Base-by-base conservation (phyloP, 2,329 filamentous ascomycete species). In the Arthrocladium fulminans region DNA sequence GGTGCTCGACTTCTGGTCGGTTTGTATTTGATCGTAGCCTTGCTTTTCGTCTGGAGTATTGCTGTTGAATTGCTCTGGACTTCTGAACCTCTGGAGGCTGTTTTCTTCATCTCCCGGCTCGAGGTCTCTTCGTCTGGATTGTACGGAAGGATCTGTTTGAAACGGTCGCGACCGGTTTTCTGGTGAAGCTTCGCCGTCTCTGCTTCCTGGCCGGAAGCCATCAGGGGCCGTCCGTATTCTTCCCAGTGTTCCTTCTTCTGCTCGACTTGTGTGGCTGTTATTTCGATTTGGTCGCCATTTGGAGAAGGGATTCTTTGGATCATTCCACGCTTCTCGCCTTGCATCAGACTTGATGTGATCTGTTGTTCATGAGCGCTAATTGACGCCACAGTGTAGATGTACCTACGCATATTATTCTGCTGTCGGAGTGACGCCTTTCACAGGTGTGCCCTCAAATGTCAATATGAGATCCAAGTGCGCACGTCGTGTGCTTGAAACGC, bases 341-440 rank as follows among this genome's bases (percentile, higher is more conserved):
- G 45, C 45, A 32, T 41, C 45, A 27, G 35, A 17, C 25, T 48
- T 48, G 37, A 42, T 42, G 38, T 42, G 37, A 48, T 48, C 45
- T 48, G 23, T 30, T 6, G 10, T 22, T 46, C 29, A 24, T 47
- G 8, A 47, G 34, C 19, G 13, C 29, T 23, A 3, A 13, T 15
- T 12, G 9, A 12, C 20, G 10, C 10, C 3, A 27, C 13, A 22
- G 19, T 25, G 17, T 8, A 8, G 9, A 20, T 19, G 37, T 20
- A 40, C 37, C 7, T 40, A 40, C 37, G 37, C 37, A 40, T 40
- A 13, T 40, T 22, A 20, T 19, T 37, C 15, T 40, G 6, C 22
- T 40, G 19, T 40, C 37, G 23, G 37, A 40, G 15, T 40, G 17
- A 22, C 37, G 6, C 15, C 19, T 20, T 8, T 40, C 27, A 29